phyloP scores from a whole-genome alignment of 2,329 filamentous ascomycete species.

The Talaromyces sp. region DNA sequence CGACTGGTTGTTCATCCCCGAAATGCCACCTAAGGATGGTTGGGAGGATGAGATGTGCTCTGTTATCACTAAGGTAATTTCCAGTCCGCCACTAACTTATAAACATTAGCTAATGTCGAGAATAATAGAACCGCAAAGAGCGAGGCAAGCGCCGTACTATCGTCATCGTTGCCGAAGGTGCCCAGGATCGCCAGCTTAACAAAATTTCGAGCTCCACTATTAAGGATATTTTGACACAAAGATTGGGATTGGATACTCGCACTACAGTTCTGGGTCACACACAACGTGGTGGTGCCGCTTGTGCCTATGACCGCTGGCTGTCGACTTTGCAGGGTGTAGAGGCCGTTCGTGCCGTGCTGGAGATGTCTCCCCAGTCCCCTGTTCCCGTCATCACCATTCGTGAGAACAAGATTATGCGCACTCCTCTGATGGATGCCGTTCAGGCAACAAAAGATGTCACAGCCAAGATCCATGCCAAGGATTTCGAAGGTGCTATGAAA shows the following conservation, averaged over 20 bases:
- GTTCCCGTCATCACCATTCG: slow-evolving; percentile 95
- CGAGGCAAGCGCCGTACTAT: slow-evolving; percentile 97
- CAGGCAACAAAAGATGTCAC: slow-evolving; percentile 82
- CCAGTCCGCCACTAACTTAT: neutral
- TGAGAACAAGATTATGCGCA: slow-evolving; percentile 95
- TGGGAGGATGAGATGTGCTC: slow-evolving; percentile 89
- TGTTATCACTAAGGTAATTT: slow-evolving; percentile 69
- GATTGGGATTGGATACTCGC: slow-evolving; percentile 83
- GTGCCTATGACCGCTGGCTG: slow-evolving; percentile 92
- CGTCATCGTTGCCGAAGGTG: slow-evolving; percentile 95
- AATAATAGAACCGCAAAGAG: slow-evolving; percentile 68
- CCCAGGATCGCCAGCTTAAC: slow-evolving; percentile 78
- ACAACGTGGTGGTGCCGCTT: slow-evolving; percentile 90
- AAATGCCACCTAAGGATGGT: slow-evolving; percentile 82
- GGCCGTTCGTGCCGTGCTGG: slow-evolving; percentile 87
- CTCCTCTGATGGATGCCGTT: slow-evolving; percentile 87
- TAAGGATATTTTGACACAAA: slow-evolving; percentile 81
- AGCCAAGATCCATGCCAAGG: slow-evolving; percentile 76
- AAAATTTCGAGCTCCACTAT: slow-evolving; percentile 81
- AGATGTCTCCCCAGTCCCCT: slow-evolving; percentile 83
- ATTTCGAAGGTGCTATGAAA: slow-evolving; percentile 85
- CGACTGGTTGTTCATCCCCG: slow-evolving; percentile 95
- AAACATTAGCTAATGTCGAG: neutral
- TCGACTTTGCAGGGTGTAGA: slow-evolving; percentile 92
- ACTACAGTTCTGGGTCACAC: slow-evolving; percentile 96